Conservation (phyloP, 805 yeast species). For the Wickerhamomyces sydowiorum region DNA sequence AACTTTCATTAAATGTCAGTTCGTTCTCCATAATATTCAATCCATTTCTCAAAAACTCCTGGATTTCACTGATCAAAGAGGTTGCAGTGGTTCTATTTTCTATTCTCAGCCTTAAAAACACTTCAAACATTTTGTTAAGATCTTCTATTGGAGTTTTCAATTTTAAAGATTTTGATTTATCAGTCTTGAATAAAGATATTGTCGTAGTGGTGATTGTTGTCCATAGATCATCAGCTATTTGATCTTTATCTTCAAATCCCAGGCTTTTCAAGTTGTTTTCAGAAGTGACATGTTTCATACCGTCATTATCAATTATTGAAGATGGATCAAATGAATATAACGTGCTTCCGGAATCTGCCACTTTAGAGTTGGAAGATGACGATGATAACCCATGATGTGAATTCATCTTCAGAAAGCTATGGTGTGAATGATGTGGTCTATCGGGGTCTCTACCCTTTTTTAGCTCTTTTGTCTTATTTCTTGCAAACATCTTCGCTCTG, state of each 20-base stretch:
- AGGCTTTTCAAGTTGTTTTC: conserved; percentile 24
- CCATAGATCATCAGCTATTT: conserved; percentile 46
- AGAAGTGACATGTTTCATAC: conserved; percentile 25
- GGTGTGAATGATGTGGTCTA: conserved; percentile 4
- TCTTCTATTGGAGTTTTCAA: conserved; percentile 53
- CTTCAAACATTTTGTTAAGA: conserved; percentile 40
- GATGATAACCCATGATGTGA: conserved; percentile 26
- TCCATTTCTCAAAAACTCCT: conserved; percentile 39
- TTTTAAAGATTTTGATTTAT: conserved; percentile 17
- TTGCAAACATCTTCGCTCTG: conserved; percentile 22
- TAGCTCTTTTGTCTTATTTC: conserved; percentile 21
- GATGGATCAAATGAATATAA: conserved; percentile 31
- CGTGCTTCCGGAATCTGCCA: conserved; percentile 26
- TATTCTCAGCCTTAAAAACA: conserved; percentile 32
- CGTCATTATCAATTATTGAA: conserved; percentile 22
- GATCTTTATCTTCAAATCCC: conserved; percentile 30
- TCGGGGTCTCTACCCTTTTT: conserved; percentile 11
- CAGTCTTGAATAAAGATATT: conserved; percentile 44
- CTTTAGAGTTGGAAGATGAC: conserved; percentile 31
- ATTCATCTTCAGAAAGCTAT: conserved; percentile 16
- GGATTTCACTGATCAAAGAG: conserved; percentile 37
- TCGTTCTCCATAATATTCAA: conserved; percentile 35
- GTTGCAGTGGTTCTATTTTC: conserved; percentile 30
- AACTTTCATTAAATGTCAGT: conserved; percentile 25
- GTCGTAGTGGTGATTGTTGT: conserved; percentile 35